These are phyloP conservation scores for Jackrogersella multiformis DNA, from an alignment of 495 filamentous ascomycete genomes.

Conservation along the genomic window DNA sequence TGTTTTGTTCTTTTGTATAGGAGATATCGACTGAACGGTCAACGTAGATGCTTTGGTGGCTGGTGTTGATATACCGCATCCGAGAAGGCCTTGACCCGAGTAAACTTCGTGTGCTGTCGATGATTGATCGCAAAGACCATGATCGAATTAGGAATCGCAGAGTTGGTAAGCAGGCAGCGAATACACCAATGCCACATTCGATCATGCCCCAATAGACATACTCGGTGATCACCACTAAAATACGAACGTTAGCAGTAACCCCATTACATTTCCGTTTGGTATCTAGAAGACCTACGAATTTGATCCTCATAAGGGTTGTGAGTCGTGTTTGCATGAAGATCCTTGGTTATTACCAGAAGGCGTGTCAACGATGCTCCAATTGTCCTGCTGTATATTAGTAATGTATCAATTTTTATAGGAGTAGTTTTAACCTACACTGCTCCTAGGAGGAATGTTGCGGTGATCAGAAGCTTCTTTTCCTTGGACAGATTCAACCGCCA, in stretches of 20 bases:
- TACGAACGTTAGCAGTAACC: background rate
- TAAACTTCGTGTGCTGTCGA: conserved; percentile 6
- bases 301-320: conserved; percentile 34
- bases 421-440: conserved; percentile 26
- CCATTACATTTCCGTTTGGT: background rate
- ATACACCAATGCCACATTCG: conserved; percentile 34
- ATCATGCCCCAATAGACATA: conserved; percentile 43
- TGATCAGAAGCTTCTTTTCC: conserved; percentile 32
- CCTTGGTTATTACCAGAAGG: conserved; percentile 20
- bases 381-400: conserved; percentile 19
- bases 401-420: background rate
- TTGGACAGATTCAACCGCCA: conserved; percentile 38
- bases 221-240: conserved; percentile 34
- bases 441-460: conserved; percentile 40
- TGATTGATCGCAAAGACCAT: background rate
- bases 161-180: conserved; percentile 37
- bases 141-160: conserved; percentile 25
- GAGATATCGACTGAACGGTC: background rate
- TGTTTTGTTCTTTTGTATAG: background rate
- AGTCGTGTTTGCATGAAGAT: conserved; percentile 2
- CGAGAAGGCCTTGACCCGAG: conserved; percentile 13
- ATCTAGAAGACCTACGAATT: conserved; percentile 28
- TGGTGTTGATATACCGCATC: conserved; percentile 1
- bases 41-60: conserved; percentile 3
- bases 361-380: conserved; percentile 36